Evolutionary conservation across 108 stramenopile genomes (phyloP), one percentile per base, ranked within the genome.

Genomic region (Parietichytrium sp.): DNA sequence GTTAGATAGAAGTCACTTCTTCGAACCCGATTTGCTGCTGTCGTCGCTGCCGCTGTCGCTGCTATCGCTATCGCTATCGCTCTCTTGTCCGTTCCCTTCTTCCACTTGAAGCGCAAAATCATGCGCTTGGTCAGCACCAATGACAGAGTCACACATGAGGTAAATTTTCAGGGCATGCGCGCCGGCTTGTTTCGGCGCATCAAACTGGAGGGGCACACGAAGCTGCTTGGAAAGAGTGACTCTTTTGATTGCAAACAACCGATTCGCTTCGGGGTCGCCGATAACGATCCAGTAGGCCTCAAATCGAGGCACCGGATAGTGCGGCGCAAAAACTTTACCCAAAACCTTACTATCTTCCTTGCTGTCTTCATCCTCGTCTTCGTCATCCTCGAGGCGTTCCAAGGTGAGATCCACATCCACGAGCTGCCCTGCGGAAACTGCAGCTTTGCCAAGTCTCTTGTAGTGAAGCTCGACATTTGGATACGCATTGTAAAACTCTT

Each of bases 231-330:
- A 54, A 78, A 97, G 83, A 49, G 88, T 94, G 26, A 97, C 90
- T 49, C 96, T 90, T 89, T 99, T 99, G 86, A 99, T 89, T 36
- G 94, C 92, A 33, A 94, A 83, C 12, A 99, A 83, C 45, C 91
- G 85, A 85, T 99, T 98, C 26, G 88, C 90, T 55, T 89, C 88
- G 18, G 89, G 88, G 86, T 98, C 93, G 27, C 96, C 97, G 49
- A 99, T 89, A 18, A 97, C 93, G 45, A 98, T 81, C 97, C 97
- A 98, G 95, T 96, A 98, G 27, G 85, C 93, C 88, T 99, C 98
- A 48, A 85, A 91, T 86, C 97, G 97, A 52, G 92, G 88, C 78
- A 81, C 83, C 6, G 98, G 98, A 81, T 92, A 98, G 45, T 93
- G 86, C 29, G 95, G 93, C 13, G 95, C 93, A 50, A 92, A 82